These are phyloP conservation scores for Tilletiaria anomala DNA, from an alignment of 1,284 basidiomycete species.

Conservation along the genomic window DNA sequence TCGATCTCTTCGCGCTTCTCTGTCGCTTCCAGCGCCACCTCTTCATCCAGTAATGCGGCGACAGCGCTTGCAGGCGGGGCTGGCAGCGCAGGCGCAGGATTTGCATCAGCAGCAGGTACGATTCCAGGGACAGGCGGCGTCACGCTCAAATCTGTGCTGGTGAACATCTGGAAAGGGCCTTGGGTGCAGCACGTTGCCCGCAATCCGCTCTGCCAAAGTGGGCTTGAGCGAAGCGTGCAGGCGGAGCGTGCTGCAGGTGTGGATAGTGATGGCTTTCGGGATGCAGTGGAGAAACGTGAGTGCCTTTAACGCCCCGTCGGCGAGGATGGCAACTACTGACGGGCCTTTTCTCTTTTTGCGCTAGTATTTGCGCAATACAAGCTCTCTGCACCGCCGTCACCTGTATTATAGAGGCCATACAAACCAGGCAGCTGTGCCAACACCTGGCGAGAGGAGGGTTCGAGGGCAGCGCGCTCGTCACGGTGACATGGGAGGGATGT, in stretches of 20 bases:
- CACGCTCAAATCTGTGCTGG: slow-evolving; percentile 59
- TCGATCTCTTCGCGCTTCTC: not conserved
- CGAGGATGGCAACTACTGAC: too few species aligned
- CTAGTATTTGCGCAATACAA: too few species aligned
- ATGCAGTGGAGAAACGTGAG: slow-evolving; percentile 19
- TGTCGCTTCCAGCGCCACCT: not conserved
- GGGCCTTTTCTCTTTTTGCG: too few species aligned
- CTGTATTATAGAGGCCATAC: too few species aligned
- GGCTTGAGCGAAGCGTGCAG: too few species aligned
- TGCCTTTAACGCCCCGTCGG: not conserved
- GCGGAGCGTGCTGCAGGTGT: too few species aligned
- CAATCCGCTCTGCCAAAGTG: slow-evolving; percentile 65
- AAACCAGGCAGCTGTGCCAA: too few species aligned
- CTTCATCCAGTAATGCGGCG: not conserved
- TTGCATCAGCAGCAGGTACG: slow-evolving; percentile 5
- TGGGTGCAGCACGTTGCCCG: slow-evolving; percentile 85
- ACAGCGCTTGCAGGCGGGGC: not conserved
- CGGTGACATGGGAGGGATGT: too few species aligned
- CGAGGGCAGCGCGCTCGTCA: too few species aligned
- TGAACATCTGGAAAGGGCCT: slow-evolving; percentile 76
- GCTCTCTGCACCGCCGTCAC: too few species aligned
- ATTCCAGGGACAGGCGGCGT: slow-evolving; percentile 35
- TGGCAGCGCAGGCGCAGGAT: not conserved
- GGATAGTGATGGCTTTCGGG: slow-evolving; percentile 22
- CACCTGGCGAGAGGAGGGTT: too few species aligned